Evolutionary conservation across 2,329 filamentous ascomycete genomes (phyloP).

Genomic region (Colletotrichum acutatum): DNA sequence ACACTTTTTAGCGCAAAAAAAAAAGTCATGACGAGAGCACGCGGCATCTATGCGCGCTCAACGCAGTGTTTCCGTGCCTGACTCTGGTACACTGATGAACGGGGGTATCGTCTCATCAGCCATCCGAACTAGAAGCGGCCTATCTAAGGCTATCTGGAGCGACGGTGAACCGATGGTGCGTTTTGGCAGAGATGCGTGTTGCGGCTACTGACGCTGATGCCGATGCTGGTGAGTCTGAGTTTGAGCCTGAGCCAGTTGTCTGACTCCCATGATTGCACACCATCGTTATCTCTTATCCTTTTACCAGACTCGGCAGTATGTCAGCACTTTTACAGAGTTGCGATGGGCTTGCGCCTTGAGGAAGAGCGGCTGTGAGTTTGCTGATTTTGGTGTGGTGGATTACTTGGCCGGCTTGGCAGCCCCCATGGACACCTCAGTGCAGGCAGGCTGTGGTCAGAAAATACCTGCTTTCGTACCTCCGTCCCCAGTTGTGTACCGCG

Average conservation of each 20-base stretch:
- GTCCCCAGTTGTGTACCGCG: no score
- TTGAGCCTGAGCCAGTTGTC: background rate
- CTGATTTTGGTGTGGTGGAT: slow-evolving; percentile 7
- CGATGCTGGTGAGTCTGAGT: background rate
- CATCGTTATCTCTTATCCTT: background rate
- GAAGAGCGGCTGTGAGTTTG: slow-evolving; percentile 3
- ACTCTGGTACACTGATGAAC: background rate
- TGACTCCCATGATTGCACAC: background rate
- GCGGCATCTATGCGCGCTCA: background rate
- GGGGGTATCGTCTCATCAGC: background rate
- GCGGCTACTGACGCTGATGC: slow-evolving; percentile 11
- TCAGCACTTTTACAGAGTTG: background rate
- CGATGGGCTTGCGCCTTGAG: background rate
- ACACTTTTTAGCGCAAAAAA: background rate
- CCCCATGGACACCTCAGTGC: background rate
- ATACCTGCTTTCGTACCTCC: slow-evolving; percentile 6
- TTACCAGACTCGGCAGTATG: background rate
- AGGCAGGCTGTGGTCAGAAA: background rate
- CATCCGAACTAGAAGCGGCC: background rate
- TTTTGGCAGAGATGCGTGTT: background rate
- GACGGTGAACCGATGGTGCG: background rate
- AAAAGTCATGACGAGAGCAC: slow-evolving; percentile 8
- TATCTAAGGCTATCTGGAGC: background rate
- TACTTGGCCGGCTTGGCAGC: slow-evolving; percentile 17
- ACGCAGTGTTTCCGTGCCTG: slow-evolving; percentile 1